Percentiles rank a stretch among this genome's conserved stretches.
Conservation (phyloP, 2,329 filamentous ascomycete species). For the Fusarium dimerum region DNA sequence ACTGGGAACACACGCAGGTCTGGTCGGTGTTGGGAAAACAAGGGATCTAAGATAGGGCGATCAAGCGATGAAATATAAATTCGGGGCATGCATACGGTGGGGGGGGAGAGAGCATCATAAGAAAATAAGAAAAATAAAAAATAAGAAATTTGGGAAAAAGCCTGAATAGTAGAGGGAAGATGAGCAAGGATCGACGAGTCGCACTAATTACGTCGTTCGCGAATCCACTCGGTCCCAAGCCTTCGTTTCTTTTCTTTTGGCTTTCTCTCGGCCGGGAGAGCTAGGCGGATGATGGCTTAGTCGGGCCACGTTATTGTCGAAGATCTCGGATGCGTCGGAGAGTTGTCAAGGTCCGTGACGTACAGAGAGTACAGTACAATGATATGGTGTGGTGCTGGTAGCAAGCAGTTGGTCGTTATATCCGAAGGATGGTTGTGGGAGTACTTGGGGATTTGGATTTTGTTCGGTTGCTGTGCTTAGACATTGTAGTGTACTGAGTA, state of each 20-base stretch:
- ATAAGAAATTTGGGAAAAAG: background rate
- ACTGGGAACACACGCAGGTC: too few species aligned
- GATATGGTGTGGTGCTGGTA: too few species aligned
- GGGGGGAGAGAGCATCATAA: background rate
- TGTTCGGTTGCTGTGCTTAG: too few species aligned
- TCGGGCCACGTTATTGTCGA: background rate
- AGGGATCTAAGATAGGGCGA: background rate
- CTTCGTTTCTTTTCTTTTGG: background rate
- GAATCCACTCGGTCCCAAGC: slow-evolving; percentile 9
- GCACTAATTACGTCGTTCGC: slow-evolving; percentile 1
- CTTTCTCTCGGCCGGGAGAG: slow-evolving; percentile 10
- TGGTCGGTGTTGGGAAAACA: background rate
- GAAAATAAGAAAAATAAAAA: background rate
- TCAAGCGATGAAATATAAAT: slow-evolving; percentile 1
- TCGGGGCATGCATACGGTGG: background rate
- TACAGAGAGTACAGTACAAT: background rate
- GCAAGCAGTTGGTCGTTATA: too few species aligned
- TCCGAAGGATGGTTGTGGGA: too few species aligned
- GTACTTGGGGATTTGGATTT: too few species aligned
- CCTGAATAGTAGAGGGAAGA: too few species aligned
- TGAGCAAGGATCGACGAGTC: slow-evolving; percentile 11
- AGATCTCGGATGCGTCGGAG: slow-evolving; percentile 10
- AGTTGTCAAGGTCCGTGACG: slow-evolving; percentile 6
- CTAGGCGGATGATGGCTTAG: background rate
- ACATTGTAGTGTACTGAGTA: too few species aligned